These are phyloP conservation scores for Evernia prunastri DNA, from an alignment of 495 filamentous ascomycete genomes.

Conservation along the genomic window DNA sequence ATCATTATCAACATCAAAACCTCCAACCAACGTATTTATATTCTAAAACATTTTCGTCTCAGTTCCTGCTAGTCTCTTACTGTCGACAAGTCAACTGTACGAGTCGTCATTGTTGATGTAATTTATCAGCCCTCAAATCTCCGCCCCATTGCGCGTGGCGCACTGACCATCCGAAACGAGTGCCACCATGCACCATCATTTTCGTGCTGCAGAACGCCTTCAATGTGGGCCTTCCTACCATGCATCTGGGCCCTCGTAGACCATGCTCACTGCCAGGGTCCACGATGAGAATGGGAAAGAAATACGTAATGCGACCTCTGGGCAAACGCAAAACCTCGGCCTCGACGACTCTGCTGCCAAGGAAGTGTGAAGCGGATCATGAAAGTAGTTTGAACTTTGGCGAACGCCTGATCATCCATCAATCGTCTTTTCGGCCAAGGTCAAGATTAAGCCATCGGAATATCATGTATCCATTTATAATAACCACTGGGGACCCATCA, in stretches of 20 bases:
- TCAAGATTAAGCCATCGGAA: background rate
- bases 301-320: background rate
- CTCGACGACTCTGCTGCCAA: background rate
- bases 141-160: background rate
- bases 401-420: background rate
- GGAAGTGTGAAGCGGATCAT: background rate
- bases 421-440: background rate
- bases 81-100: background rate
- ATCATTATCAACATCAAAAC: no score
- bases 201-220: slow-evolving; percentile 2
- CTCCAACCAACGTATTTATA: no score
- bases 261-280: background rate
- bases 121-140: background rate
- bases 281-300: background rate
- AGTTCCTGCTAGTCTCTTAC: background rate
- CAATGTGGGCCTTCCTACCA: background rate
- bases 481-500: background rate
- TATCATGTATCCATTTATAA: background rate
- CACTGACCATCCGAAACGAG: slow-evolving; percentile 1
- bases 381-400: background rate
- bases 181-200: background rate
- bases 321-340: background rate
- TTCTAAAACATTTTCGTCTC: background rate
- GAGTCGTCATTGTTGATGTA: background rate
- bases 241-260: background rate